phyloP scores from a whole-genome alignment of 805 yeast genomes.

The Starmerella vaccinii region DNA sequence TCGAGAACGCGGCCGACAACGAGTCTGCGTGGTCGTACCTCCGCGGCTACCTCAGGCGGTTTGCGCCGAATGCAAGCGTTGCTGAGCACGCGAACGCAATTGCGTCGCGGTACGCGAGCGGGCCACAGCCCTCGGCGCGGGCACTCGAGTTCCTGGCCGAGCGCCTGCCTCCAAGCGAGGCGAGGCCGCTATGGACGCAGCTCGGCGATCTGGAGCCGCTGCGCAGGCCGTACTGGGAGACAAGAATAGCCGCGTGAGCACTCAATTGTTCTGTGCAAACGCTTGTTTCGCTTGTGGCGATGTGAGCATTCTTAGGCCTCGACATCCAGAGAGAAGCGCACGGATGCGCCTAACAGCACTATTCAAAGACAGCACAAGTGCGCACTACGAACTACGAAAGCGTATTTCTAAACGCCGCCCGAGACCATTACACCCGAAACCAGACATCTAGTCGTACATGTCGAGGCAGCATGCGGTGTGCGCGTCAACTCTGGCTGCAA shows the following conservation, averaged over 20 bases:
- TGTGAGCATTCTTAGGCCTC: too few relatives aligned
- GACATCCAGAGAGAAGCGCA: too few relatives aligned
- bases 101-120: slow-evolving; percentile 3
- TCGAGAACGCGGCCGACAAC: slow-evolving; percentile 63
- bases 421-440: too few relatives aligned
- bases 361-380: too few relatives aligned
- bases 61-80: neutral
- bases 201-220: slow-evolving; percentile 12
- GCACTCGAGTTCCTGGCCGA: slow-evolving; percentile 18
- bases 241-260: neutral
- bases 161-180: slow-evolving; percentile 5
- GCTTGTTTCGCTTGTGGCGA: too few relatives aligned
- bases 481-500: too few relatives aligned
- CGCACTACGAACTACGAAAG: too few relatives aligned
- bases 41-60: slow-evolving; percentile 37
- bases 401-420: too few relatives aligned
- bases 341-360: too few relatives aligned
- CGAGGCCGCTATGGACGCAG: neutral
- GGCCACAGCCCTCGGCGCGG: slow-evolving; percentile 4
- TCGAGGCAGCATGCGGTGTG: too few relatives aligned
- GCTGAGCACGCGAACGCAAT: slow-evolving; percentile 6
- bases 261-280: too few relatives aligned
- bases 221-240: slow-evolving; percentile 12
- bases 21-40: slow-evolving; percentile 81
- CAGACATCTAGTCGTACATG: too few relatives aligned